phyloP scores from a whole-genome alignment of 2,329 filamentous ascomycete species.

The Xylaria sp. region DNA sequence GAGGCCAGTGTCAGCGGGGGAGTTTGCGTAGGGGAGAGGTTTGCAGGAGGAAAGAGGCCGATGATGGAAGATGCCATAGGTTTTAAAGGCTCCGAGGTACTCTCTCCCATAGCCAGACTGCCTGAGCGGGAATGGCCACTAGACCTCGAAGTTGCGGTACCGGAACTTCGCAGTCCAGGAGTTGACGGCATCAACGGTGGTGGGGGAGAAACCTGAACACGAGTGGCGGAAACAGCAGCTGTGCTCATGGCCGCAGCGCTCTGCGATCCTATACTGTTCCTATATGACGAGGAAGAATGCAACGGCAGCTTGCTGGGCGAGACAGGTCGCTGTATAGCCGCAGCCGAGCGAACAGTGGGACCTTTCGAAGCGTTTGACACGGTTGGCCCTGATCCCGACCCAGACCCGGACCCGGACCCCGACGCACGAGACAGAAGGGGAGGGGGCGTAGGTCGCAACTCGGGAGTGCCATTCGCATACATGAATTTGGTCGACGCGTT shows the following conservation, averaged over 20 bases:
- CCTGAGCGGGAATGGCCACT: slow-evolving; percentile 56
- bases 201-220: slow-evolving; percentile 52
- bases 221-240: slow-evolving; percentile 39
- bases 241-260: slow-evolving; percentile 10
- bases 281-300: slow-evolving; percentile 39
- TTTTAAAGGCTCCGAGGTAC: slow-evolving; percentile 33
- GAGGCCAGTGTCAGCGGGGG: slow-evolving; percentile 64
- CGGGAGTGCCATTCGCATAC: slow-evolving; percentile 75
- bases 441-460: slow-evolving; percentile 54
- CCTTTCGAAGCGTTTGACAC: slow-evolving; percentile 60
- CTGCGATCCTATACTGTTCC: slow-evolving; percentile 39
- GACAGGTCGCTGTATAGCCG: slow-evolving; percentile 56
- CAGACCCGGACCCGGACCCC: slow-evolving; percentile 56
- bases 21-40: slow-evolving; percentile 49
- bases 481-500: slow-evolving; percentile 73
- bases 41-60: slow-evolving; percentile 51
- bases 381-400: slow-evolving; percentile 30
- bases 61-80: slow-evolving; percentile 46
- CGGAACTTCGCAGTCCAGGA: slow-evolving; percentile 55
- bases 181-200: slow-evolving; percentile 53
- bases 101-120: slow-evolving; percentile 49
- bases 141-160: slow-evolving; percentile 54
- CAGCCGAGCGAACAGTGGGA: slow-evolving; percentile 54
- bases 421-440: slow-evolving; percentile 55
- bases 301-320: slow-evolving; percentile 62